These are phyloP conservation scores for Phytophthora foliorum DNA, from an alignment of 352 stramenopile genomes.

Conservation along the genomic window DNA sequence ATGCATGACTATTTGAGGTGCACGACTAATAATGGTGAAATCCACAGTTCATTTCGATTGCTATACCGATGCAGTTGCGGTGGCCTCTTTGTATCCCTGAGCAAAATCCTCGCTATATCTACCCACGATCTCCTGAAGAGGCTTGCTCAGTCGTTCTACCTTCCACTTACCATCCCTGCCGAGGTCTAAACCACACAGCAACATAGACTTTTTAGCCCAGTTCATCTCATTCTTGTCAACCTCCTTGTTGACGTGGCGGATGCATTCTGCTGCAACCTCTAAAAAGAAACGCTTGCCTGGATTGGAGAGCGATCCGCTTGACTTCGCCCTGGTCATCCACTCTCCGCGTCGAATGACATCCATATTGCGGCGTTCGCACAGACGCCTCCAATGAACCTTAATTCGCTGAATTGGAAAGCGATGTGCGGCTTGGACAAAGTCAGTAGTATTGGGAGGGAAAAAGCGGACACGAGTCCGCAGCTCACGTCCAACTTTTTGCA, in stretches of 20 bases:
- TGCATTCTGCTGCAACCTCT: not conserved
- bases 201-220: conserved; percentile 6
- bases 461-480: not conserved
- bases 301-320: no score
- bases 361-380: no score
- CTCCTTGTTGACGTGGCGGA: not conserved
- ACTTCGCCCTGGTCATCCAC: no score
- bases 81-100: no score
- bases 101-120: no score
- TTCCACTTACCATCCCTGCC: not conserved
- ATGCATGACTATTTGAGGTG: not conserved
- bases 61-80: no score
- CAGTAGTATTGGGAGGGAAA: not conserved
- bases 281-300: not conserved
- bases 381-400: no score
- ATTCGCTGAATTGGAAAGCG: no score
- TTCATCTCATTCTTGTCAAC: conserved; percentile 3
- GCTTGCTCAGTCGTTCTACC: not conserved
- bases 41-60: no score
- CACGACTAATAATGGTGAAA: not conserved
- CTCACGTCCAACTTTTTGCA: no score
- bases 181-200: not conserved
- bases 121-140: not conserved
- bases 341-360: no score
- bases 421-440: not conserved